Conservation (phyloP, 805 yeast species). For the Candida oleophila region DNA sequence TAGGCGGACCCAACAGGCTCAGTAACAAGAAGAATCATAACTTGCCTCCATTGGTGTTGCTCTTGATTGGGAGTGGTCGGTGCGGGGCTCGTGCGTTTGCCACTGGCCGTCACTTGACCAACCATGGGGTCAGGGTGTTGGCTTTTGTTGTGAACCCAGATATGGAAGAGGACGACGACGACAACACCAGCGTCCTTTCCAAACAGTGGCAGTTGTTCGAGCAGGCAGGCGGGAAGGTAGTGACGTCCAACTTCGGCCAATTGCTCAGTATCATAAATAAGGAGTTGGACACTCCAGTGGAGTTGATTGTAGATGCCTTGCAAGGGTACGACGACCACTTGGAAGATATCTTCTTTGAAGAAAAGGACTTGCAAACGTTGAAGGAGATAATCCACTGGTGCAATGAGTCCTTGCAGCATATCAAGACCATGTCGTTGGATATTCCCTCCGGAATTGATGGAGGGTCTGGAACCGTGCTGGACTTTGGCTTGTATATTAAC, state of each 20-base stretch:
- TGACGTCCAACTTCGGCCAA: conserved; percentile 31
- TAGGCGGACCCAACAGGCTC: conserved; percentile 70
- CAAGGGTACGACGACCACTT: conserved; percentile 79
- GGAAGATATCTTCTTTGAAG: conserved; percentile 49
- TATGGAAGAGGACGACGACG: conserved; percentile 37
- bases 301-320: conserved; percentile 76
- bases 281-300: conserved; percentile 70
- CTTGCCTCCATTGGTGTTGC: conserved; percentile 71
- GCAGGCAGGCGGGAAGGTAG: conserved; percentile 65
- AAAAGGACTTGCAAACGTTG: conserved; percentile 38
- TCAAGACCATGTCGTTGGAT: conserved; percentile 65
- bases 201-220: conserved; percentile 57
- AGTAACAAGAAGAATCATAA: conserved; percentile 64
- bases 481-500: conserved; percentile 32
- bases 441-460: conserved; percentile 83
- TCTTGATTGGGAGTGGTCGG: conserved; percentile 70
- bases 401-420: conserved; percentile 43
- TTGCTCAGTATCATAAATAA: conserved; percentile 36
- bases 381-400: conserved; percentile 63
- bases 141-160: conserved; percentile 42
- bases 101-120: conserved; percentile 74
- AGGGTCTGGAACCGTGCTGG: conserved; percentile 61
- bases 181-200: conserved; percentile 42
- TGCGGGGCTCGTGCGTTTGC: conserved; percentile 77
- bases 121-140: conserved; percentile 70